A percentile compares a stretch with the other conserved stretches of the same genome.
Conservation (phyloP, 441 rosid genomes). For the Populus hybrid region DNA sequence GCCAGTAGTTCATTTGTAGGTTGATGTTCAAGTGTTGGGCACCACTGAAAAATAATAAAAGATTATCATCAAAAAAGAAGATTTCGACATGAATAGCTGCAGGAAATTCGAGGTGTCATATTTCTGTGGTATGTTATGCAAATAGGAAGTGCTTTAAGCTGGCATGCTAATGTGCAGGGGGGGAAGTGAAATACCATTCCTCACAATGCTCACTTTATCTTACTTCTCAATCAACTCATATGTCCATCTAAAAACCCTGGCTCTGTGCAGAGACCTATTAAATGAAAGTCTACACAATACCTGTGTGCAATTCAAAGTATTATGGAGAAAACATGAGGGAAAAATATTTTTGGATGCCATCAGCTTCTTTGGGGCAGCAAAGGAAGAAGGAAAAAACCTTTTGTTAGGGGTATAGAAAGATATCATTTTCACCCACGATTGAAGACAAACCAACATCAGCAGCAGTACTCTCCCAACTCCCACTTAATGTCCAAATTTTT, state of each 20-base stretch:
- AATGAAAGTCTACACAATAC: not conserved
- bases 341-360: too few species aligned
- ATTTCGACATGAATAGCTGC: not conserved
- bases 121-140: not conserved
- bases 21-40: constrained; percentile 92
- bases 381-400: not conserved
- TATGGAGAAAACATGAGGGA: too few species aligned
- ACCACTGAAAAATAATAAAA: constrained; percentile 40
- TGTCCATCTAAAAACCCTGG: not conserved
- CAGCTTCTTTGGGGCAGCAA: not conserved
- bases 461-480: not conserved
- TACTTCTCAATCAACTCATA: not conserved
- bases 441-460: not conserved
- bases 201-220: not conserved
- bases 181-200: not conserved
- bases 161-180: not conserved
- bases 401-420: not conserved
- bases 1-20: constrained; percentile 99
- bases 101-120: not conserved
- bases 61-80: not conserved
- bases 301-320: not conserved
- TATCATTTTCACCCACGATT: not conserved
- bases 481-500: not conserved
- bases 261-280: not conserved
- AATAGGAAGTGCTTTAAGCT: not conserved